These are phyloP conservation scores for Tricholoma sp. DNA, from an alignment of 768 basidiomycete species.

Conservation along the genomic window DNA sequence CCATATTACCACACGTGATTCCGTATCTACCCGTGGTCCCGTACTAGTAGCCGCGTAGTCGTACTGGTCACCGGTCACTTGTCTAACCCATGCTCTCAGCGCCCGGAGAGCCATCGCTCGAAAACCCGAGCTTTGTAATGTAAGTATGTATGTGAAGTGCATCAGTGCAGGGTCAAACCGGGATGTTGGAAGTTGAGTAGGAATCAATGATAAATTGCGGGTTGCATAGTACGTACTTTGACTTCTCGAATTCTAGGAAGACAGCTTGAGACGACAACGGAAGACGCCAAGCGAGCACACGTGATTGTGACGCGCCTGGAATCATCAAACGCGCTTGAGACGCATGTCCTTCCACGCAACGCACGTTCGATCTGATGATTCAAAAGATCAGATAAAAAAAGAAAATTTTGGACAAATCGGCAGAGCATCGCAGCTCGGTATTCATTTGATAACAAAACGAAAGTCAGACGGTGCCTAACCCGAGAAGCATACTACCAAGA, in stretches of 20 bases:
- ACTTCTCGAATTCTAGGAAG: neutral
- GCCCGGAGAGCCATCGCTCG: neutral
- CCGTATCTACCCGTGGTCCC: constrained; percentile 1
- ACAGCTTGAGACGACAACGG: neutral
- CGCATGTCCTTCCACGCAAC: too few relatives aligned
- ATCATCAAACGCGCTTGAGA: neutral
- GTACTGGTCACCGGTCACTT: neutral
- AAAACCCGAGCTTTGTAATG: neutral
- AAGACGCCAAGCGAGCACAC: neutral
- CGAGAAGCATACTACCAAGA: too few relatives aligned
- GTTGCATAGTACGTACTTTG: neutral
- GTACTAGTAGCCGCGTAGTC: too few relatives aligned
- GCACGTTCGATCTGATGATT: too few relatives aligned
- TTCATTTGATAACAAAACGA: too few relatives aligned
- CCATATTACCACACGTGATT: constrained; percentile 17
- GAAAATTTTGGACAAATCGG: too few relatives aligned
- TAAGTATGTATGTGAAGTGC: neutral
- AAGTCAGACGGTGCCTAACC: too few relatives aligned
- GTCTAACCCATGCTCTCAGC: constrained; percentile 1
- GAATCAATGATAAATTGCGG: neutral
- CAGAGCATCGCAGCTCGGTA: too few relatives aligned
- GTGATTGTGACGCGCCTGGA: neutral
- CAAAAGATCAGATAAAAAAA: too few relatives aligned
- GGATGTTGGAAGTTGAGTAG: neutral
- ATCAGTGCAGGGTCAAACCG: neutral